Base-by-base conservation (phyloP, 148 eudicot species). In the Heliamphora exappendiculata region DNA sequence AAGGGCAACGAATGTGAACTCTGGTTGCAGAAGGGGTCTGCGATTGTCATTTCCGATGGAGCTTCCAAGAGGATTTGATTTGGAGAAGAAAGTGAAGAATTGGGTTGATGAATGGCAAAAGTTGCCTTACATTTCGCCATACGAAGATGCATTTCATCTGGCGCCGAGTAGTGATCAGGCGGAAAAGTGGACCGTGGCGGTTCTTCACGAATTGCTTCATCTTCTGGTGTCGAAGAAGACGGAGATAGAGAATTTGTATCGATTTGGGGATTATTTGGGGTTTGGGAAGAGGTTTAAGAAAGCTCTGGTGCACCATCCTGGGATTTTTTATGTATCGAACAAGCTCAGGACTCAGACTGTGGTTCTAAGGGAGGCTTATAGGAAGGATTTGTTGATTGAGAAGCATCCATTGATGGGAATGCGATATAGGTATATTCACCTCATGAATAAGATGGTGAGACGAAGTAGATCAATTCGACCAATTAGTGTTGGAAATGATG, bases 121-220 rank as follows among this genome's bases (percentile, higher is more conserved):
- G 67, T 81, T 93, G 85, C 98, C 96, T n/a, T 91, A 88, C 80
- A 86, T 91, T 72, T 91, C 98, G 1, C 96, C 98, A 0, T 93
- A 93, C 66, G 96, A 88, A 85, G 76, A 89, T 66, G 93, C 88
- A 14, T 89, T 85, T 71, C 90, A 91, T 84, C 76, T 91, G 75
- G 75, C 85, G 0, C 86, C 91, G 0, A 81, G 77, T 42, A 77
- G 93, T 67, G 93, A 93, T 78, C 93, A 89, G 53, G 88, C 90
- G 8, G 96, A 91, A 82, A 91, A 88, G 75, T 91, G 87, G 86
- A 77, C 86, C 1, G 93, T 93, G 58, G 87, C 89, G 0, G 87
- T 89, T 72, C 75, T 93, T 16, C 98, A 93, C 66, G 98, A 93
- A 80, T 55, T 91, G 76, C 67, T 90, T 71, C 83, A 83, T 67